Evolutionary conservation across 495 filamentous ascomycete species (phyloP), one percentile per base, ranked within the genome.

Genomic region (Podospora sp.): DNA sequence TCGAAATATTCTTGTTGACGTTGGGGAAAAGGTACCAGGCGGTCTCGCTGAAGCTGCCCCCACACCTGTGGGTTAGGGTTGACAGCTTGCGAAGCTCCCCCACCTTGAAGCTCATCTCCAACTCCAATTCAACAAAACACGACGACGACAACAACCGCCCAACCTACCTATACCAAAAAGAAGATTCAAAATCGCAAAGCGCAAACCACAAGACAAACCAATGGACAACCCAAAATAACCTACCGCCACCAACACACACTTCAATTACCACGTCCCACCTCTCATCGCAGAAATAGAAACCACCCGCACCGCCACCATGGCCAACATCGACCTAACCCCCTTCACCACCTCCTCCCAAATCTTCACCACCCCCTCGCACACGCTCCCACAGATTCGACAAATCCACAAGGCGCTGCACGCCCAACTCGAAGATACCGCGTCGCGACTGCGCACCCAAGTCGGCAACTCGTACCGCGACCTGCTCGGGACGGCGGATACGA

Each of bases 391-490:
- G 88, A 93, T 83, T 81, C 89, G 72, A 71, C 80, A 80, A 36
- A 76, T 87, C 65, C 86, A 88, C 76, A 82, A 82, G 51, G 76
- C 78, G 40, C 78, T 89, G 6, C 85, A 85, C 57, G 71, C 70
- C 14, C 80, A 82, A 57, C 79, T 94, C 71, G 85, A 88, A 55
- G 92, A 91, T 79, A 97, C 94, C 78, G 90, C 90, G 72, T 89
- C 92, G 74, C 92, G 91, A 73, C 85, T 98, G 77, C 89, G 95
- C 77, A 90, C 90, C 56, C 88, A 96, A 66, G 95, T 98, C 72
- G 96, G 95, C n/a, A 91, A 86, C 65, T 90, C 92, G 75, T 99
- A 99, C 77, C 88, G 95, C 73, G 92, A 96, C 68, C 87, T 98
- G 12, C 88, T 99, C 21, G 91, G 91, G 56, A 97, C 96, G 0